These are phyloP conservation scores for Kodamaea fukazawae DNA, from an alignment of 805 yeast species.

Conservation along the genomic window DNA sequence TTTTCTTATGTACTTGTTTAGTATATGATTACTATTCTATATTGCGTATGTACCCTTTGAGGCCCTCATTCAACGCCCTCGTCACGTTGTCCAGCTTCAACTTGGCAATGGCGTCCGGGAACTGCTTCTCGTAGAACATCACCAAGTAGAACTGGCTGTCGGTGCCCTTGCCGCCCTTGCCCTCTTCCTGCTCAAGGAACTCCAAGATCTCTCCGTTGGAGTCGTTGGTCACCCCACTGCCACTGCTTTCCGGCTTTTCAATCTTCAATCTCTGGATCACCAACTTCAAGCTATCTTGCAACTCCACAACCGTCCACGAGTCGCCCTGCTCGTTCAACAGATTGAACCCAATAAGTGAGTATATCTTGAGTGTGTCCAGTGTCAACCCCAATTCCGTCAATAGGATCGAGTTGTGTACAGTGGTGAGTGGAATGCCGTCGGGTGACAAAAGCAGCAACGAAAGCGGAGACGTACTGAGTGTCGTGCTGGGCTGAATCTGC, in stretches of 20 bases:
- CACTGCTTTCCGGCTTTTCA: conserved; percentile 3
- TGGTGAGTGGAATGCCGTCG: conserved; percentile 39
- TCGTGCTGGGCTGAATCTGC: conserved; percentile 7
- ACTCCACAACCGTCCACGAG: conserved; percentile 29
- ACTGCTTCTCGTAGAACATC: conserved; percentile 28
- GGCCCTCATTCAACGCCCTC: conserved; percentile 30
- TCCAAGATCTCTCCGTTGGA: conserved; percentile 10
- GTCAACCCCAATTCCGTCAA: conserved; percentile 14
- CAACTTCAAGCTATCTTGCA: conserved; percentile 28
- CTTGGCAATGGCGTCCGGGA: conserved; percentile 34
- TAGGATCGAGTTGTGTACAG: conserved; percentile 26
- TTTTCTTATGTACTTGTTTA: too few species aligned
- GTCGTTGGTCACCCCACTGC: conserved; percentile 6
- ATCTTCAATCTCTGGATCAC: conserved; percentile 23
- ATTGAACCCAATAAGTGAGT: conserved; percentile 35
- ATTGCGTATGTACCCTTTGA: conserved; percentile 27
- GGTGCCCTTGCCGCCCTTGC: neutral
- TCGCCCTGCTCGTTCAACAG: conserved; percentile 15
- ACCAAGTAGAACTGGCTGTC: conserved; percentile 24
- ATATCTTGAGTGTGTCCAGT: conserved; percentile 32
- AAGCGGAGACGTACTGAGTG: conserved; percentile 20
- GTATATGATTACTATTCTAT: neutral
- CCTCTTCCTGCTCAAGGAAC: conserved; percentile 5
- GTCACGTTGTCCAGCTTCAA: conserved; percentile 32
- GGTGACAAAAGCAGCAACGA: conserved; percentile 34